phyloP scores from a whole-genome alignment of 768 basidiomycete genomes.

The Lepiota brunneoincarnata region DNA sequence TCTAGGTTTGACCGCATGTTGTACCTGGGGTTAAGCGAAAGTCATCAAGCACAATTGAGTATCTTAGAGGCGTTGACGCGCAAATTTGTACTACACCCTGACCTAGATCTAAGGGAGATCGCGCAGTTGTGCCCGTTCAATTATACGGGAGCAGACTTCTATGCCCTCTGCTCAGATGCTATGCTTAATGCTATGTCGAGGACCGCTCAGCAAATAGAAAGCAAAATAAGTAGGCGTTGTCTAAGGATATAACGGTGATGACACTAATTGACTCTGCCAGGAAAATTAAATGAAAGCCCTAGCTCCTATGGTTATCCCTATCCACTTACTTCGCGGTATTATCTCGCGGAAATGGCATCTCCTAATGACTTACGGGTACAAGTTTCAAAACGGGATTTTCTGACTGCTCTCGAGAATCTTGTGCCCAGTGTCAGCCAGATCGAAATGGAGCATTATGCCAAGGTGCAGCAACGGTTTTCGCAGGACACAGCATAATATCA shows the following conservation, averaged over 20 bases:
- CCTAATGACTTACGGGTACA: conserved; percentile 68
- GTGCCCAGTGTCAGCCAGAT: conserved; percentile 80
- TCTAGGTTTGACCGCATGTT: conserved; percentile 93
- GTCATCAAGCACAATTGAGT: conserved; percentile 78
- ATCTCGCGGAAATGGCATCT: conserved; percentile 75
- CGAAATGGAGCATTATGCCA: conserved; percentile 83
- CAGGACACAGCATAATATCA: conserved; percentile 14
- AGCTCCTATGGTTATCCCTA: conserved; percentile 44
- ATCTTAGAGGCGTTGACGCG: conserved; percentile 89
- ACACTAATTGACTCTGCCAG: conserved; percentile 25
- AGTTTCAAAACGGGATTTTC: conserved; percentile 78
- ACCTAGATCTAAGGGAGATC: conserved; percentile 57
- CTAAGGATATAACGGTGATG: neutral
- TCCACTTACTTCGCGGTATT: conserved; percentile 85
- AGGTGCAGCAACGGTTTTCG: conserved; percentile 70
- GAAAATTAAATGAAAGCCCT: conserved; percentile 44
- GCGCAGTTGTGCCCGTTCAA: conserved; percentile 84
- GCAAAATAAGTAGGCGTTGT: conserved; percentile 55
- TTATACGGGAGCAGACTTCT: conserved; percentile 97
- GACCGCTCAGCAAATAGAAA: conserved; percentile 78
- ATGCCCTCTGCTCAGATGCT: conserved; percentile 95
- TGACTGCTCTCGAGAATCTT: conserved; percentile 63
- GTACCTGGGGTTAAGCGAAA: conserved; percentile 90
- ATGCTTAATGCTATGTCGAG: conserved; percentile 93
- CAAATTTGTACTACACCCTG: conserved; percentile 81